Evolutionary conservation across 768 basidiomycete genomes (phyloP), one percentile per base, ranked within the genome.

Genomic region (Leccinum barrowsii): DNA sequence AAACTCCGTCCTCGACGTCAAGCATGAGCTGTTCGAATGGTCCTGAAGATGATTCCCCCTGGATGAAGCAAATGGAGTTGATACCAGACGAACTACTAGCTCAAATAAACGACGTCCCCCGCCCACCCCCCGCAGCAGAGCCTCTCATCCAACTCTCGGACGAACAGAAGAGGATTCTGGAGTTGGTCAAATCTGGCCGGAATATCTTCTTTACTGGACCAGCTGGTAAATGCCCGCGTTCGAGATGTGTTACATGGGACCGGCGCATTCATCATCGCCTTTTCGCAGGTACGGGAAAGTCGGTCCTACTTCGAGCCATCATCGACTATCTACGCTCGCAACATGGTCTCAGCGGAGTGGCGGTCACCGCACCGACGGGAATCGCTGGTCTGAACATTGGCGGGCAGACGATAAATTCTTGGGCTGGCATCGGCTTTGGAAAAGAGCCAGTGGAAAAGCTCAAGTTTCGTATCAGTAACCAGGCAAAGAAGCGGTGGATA

Each of bases 161-260:
- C 21, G 80, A 83, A 54, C 82, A 84, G 55, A 65, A 61, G 52
- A 22, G 55, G 1, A 73, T 83, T n/a, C 47, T 84, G 12, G 61
- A 69, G 10, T 59, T 77, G 37, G 84, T 88, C 7, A 76, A 82
- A 35, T 74, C 76, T 5, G 83, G 83, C 1, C 70, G 78, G 59
- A 88, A 79, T 59, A 78, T 89, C 28, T 90, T 91, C 74, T 90
- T 90, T 70, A 90, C 87, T 2, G 89, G 89, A 21, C 81, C 85
- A 56, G 89, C 89, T 57, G 86, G 88, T 87, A 57, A 35, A 37
- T 37, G 7, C 4, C 53, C 52, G n/a, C 22, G 2, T 34, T 50
- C 58, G 21, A 50, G 47, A 32, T 35, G 49, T 34, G 1, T 35
- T 12, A 11, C 30, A 26, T n/a, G 54, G 22, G 50, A 56, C 32